Evolutionary conservation across 352 stramenopile species (phyloP).

Genomic region (Plasmopara halstedii): DNA sequence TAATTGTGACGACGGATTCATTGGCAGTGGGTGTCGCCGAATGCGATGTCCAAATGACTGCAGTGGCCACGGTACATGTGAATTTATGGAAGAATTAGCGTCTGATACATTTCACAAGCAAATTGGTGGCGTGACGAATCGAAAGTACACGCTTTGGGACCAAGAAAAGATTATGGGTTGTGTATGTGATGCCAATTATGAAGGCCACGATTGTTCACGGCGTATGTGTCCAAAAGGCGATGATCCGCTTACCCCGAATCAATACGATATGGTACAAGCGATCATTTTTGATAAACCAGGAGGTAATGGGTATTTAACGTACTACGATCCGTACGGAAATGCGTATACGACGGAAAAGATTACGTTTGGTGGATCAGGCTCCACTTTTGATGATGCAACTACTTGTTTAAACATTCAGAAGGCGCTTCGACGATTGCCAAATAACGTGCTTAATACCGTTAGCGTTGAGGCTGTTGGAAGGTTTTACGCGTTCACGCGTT

Average conservation of each 20-base stretch:
- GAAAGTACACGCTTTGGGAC: slow-evolving; percentile 63
- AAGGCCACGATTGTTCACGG: slow-evolving; percentile 42
- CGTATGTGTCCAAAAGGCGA: slow-evolving; percentile 55
- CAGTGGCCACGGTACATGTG: slow-evolving; percentile 44
- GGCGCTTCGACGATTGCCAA: slow-evolving; percentile 39
- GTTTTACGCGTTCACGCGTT: slow-evolving; percentile 23
- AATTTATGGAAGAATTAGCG: slow-evolving; percentile 64
- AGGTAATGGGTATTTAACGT: slow-evolving; percentile 40
- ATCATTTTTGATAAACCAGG: neutral
- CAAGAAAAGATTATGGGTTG: slow-evolving; percentile 80
- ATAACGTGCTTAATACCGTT: slow-evolving; percentile 61
- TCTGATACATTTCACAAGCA: slow-evolving; percentile 37
- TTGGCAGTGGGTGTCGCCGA: slow-evolving; percentile 55
- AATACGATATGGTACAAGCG: slow-evolving; percentile 53
- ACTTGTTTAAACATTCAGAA: slow-evolving; percentile 34
- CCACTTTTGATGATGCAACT: neutral
- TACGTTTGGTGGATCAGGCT: slow-evolving; percentile 7
- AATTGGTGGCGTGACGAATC: slow-evolving; percentile 22
- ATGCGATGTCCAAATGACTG: slow-evolving; percentile 49
- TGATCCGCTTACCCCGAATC: slow-evolving; percentile 44
- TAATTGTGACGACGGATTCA: slow-evolving; percentile 75
- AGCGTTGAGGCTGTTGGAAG: slow-evolving; percentile 1
- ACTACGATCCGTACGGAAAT: slow-evolving; percentile 69
- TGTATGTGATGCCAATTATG: slow-evolving; percentile 55
- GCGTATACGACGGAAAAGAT: slow-evolving; percentile 46